These are phyloP conservation scores for Phalaenopsis equestris DNA, from an alignment of 106 monocot species.

Conservation along the genomic window DNA sequence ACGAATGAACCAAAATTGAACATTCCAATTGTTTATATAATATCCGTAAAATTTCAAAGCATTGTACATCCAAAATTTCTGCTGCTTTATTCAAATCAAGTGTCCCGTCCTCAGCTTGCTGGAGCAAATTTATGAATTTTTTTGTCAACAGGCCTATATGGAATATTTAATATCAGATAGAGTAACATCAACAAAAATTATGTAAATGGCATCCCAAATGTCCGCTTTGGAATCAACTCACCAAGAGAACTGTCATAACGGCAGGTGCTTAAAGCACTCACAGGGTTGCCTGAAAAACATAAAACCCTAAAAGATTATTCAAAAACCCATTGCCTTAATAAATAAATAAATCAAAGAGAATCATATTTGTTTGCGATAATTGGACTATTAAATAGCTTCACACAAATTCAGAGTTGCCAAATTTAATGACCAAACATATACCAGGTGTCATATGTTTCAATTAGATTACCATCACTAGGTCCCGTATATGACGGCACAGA, in stretches of 20 bases:
- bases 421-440: background rate
- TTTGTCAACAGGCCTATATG: constrained; percentile 80
- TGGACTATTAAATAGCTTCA: background rate
- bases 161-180: background rate
- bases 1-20: background rate
- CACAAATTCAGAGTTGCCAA: background rate
- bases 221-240: constrained; percentile 17
- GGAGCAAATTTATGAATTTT: constrained; percentile 83
- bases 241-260: constrained; percentile 91
- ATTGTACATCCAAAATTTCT: constrained; percentile 76
- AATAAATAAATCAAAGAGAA: background rate
- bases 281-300: constrained; percentile 11
- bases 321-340: background rate
- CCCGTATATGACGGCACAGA: constrained; percentile 12
- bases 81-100: constrained; percentile 95
- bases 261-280: constrained; percentile 31
- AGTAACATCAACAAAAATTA: constrained; percentile 1
- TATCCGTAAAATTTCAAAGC: background rate
- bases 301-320: background rate
- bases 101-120: constrained; percentile 89
- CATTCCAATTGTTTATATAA: background rate
- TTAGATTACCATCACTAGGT: constrained; percentile 34
- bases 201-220: background rate
- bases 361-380: background rate
- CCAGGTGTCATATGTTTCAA: constrained; percentile 6